Base-by-base conservation (phyloP, 108 stramenopile species). In the Fragilaria crotonensis region DNA sequence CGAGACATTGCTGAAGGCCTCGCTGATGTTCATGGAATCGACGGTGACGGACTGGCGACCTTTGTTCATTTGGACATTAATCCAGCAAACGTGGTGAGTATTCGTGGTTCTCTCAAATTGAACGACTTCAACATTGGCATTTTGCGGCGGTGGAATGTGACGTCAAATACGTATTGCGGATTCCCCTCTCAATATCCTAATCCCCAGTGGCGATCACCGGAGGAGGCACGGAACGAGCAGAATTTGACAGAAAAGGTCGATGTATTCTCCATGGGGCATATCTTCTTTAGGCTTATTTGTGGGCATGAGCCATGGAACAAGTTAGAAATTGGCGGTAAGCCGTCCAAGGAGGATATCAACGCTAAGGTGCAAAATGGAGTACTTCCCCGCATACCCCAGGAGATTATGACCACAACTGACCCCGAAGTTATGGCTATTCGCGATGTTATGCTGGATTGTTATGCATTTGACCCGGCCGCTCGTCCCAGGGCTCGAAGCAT, bases 81-180 rank as follows among this genome's bases (percentile, higher is more conserved):
- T 45, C 81, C 79, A 4, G 79, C 80, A 9, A 88, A 88, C 44
- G 82, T 87, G 3, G 78, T 88, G 9, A 72, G 71, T 41, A 48
- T 76, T 9, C 68, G 62, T 44, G 77, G 77, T 0, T 77, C 78
- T 0, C 62, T 83, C 21, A 84, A 84, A 55, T 54, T 88, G 9
- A 88, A 88, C 52, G 87, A 88, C 60, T 88, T 88, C 59, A 88
- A 88, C 48, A 82, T 83, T 75, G 87, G 80, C 1, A 76, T 79
- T 48, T 56, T 79, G 48, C 75, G 78, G 14, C 63, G 60, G 70
- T 79, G 81, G 80, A 84, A 84, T 59, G 75, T 60, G 11, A 77
- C 76, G 1, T 73, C 72, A 26, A 70, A 78, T 45, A 55, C 59
- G 59, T 60, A 75, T 5, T 88, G 87, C 51, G 82, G 83, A 17